Percentiles rank a stretch among this genome's conserved stretches.
phyloP scores from a whole-genome alignment of 345 rosid species.

The Kernera saxatilis region DNA sequence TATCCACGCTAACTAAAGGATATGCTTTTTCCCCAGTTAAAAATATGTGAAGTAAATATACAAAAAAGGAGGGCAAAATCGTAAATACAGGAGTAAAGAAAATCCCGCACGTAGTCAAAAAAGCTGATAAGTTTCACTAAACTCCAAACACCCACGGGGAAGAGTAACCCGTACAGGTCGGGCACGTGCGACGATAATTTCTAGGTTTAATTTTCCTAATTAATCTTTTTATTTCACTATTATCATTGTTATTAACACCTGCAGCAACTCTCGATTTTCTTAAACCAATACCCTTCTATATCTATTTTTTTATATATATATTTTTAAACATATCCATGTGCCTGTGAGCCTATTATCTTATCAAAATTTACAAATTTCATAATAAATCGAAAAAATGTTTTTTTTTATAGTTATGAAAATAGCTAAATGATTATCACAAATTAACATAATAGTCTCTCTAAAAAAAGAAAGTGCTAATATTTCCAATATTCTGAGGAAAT shows the following conservation, averaged over 20 bases:
- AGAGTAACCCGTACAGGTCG: conserved; percentile 28
- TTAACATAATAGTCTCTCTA: too few species aligned
- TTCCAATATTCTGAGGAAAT: too few species aligned
- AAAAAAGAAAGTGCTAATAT: too few species aligned
- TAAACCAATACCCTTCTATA: background rate
- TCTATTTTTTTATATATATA: too few species aligned
- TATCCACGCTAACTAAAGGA: conserved; percentile 15
- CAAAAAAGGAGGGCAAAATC: background rate
- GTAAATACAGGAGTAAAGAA: conserved; percentile 2
- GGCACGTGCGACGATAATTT: conserved; percentile 32
- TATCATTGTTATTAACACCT: conserved; percentile 15
- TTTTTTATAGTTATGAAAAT: too few species aligned
- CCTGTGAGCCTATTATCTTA: too few species aligned
- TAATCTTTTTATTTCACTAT: conserved; percentile 5
- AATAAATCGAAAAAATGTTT: too few species aligned
- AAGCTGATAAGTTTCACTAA: conserved; percentile 22
- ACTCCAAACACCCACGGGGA: conserved; percentile 30
- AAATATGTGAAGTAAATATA: background rate
- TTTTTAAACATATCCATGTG: too few species aligned
- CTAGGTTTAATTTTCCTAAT: conserved; percentile 17
- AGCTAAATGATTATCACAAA: too few species aligned
- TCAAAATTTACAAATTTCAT: too few species aligned
- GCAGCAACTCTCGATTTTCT: background rate
- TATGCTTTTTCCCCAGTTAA: background rate
- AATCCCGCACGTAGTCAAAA: conserved; percentile 21